These are phyloP conservation scores for Pyrenochaeta sp. DNA, from an alignment of 2,329 filamentous ascomycete genomes.

Conservation along the genomic window DNA sequence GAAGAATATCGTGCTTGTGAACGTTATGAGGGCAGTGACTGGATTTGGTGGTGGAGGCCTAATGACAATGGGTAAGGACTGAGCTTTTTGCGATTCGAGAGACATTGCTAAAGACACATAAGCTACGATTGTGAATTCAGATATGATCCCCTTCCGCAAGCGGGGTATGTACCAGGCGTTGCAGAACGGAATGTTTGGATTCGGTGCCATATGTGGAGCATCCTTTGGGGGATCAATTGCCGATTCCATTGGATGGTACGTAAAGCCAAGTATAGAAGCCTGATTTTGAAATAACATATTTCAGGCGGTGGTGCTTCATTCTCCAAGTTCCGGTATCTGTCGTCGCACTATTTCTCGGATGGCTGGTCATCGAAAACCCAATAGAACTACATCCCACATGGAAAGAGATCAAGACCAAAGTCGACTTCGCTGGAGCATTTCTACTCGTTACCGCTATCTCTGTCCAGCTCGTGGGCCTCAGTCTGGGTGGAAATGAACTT, in stretches of 20 bases:
- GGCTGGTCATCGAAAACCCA: conserved; percentile 61
- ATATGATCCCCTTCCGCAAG: conserved; percentile 66
- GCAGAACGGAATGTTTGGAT: conserved; percentile 68
- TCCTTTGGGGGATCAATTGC: conserved; percentile 55
- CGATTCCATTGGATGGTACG: conserved; percentile 51
- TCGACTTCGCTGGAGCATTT: conserved; percentile 66
- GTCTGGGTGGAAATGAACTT: conserved; percentile 55
- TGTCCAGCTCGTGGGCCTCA: conserved; percentile 58
- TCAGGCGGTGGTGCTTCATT: conserved; percentile 60
- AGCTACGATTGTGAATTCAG: conserved; percentile 60
- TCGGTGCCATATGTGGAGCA: conserved; percentile 66
- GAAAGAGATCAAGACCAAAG: conserved; percentile 51
- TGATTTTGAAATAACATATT: background rate
- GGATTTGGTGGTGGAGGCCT: conserved; percentile 41
- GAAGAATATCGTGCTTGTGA: conserved; percentile 28
- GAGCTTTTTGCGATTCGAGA: too few species aligned
- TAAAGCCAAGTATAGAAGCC: background rate
- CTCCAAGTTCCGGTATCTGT: conserved; percentile 67
- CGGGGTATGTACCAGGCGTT: conserved; percentile 67
- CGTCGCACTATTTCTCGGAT: conserved; percentile 62
- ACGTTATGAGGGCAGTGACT: conserved; percentile 35
- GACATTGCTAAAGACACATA: too few species aligned
- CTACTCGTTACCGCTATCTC: conserved; percentile 67
- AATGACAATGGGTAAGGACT: conserved; percentile 45
- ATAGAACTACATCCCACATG: conserved; percentile 37